phyloP scores from a whole-genome alignment of 2,329 filamentous ascomycete genomes.

The Periconia digitata region DNA sequence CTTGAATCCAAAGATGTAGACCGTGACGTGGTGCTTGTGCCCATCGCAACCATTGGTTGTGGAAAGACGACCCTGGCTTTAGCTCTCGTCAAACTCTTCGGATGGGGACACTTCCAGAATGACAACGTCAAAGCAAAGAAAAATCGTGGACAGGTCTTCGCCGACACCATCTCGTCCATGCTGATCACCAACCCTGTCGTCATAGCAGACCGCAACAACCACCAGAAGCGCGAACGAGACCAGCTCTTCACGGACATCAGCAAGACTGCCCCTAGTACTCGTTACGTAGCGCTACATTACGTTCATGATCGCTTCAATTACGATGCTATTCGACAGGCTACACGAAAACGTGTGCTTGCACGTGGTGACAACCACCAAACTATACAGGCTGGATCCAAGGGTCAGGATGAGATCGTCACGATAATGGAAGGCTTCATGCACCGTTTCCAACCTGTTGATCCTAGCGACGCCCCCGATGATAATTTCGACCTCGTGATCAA shows the following conservation, averaged over 20 bases:
- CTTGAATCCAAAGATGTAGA: conserved; percentile 58
- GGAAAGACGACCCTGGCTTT: conserved; percentile 93
- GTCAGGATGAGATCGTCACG: conserved; percentile 71
- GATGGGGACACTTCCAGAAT: conserved; percentile 93
- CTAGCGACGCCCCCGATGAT: conserved; percentile 69
- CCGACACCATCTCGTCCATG: conserved; percentile 65
- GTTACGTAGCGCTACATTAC: conserved; percentile 85
- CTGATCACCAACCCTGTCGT: conserved; percentile 71
- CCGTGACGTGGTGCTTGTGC: conserved; percentile 77
- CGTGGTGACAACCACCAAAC: conserved; percentile 98
- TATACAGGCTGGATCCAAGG: conserved; percentile 80
- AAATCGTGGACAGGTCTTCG: conserved; percentile 76
- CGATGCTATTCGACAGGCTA: conserved; percentile 71
- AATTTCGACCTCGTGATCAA: conserved; percentile 84
- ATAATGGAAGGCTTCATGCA: conserved; percentile 95
- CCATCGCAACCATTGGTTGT: conserved; percentile 91
- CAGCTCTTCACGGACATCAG: conserved; percentile 82
- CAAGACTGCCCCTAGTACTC: conserved; percentile 62
- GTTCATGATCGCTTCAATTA: conserved; percentile 72
- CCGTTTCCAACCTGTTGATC: conserved; percentile 78
- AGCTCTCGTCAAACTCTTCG: conserved; percentile 79
- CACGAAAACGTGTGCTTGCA: conserved; percentile 74
- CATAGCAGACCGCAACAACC: conserved; percentile 92
- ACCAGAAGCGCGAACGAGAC: conserved; percentile 80
- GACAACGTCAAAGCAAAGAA: conserved; percentile 85